These are phyloP conservation scores for Malassezia furfur DNA, from an alignment of 1,284 basidiomycete genomes.

Conservation along the genomic window DNA sequence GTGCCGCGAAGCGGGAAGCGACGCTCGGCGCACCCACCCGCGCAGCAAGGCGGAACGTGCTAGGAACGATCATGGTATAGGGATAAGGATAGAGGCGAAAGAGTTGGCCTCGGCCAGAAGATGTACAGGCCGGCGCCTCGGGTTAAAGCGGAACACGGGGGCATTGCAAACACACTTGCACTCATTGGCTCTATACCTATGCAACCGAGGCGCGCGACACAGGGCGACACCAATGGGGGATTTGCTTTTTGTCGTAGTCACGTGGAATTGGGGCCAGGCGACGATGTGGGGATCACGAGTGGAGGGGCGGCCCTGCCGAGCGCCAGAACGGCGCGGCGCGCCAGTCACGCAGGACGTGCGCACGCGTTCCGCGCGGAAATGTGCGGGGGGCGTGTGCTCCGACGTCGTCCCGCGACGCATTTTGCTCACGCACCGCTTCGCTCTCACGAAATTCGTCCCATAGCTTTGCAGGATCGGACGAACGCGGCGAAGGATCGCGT, in stretches of 20 bases:
- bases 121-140: not conserved
- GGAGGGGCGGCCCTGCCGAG: not conserved
- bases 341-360: not conserved
- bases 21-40: constrained; percentile 1
- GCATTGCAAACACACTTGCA: constrained; percentile 1
- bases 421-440: too few relatives aligned
- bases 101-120: not conserved
- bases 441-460: too few relatives aligned
- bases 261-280: too few relatives aligned
- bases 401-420: not conserved
- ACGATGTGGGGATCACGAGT: not conserved
- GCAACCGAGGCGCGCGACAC: too few relatives aligned
- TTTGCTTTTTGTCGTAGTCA: too few relatives aligned
- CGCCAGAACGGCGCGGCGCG: constrained; percentile 6
- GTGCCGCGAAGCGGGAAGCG: constrained; percentile 12
- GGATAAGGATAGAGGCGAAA: not conserved
- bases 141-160: constrained; percentile 11
- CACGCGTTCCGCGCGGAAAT: constrained; percentile 13
- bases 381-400: not conserved
- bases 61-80: constrained; percentile 9
- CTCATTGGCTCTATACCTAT: constrained; percentile 4
- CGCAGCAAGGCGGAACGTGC: constrained; percentile 4
- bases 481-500: constrained; percentile 1
- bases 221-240: not conserved
- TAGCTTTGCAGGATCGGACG: too few relatives aligned